A percentile compares a stretch with the other conserved stretches of the same genome.
Conservation (phyloP, 2,329 filamentous ascomycete species). For the Sclerotinia minor region DNA sequence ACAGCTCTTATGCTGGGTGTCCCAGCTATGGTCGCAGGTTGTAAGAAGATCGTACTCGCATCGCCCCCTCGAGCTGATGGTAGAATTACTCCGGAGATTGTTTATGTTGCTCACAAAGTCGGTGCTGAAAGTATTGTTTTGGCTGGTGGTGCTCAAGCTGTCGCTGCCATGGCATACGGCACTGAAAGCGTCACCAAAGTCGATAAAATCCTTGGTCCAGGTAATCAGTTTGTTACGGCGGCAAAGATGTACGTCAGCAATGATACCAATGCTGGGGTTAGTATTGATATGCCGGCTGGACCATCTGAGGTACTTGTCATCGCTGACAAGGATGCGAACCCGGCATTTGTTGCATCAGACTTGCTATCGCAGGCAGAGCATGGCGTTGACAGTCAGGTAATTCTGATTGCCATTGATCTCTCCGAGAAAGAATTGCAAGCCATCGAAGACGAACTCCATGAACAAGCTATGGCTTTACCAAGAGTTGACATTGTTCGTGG, state of each 20-base stretch:
- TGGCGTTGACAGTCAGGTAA: conserved; percentile 92
- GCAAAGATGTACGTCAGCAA: conserved; percentile 99
- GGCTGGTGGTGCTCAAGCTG: conserved; percentile 90
- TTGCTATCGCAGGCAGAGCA: conserved; percentile 95
- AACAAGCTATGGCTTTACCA: conserved; percentile 82
- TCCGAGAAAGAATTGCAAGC: conserved; percentile 69
- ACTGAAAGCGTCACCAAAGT: conserved; percentile 94
- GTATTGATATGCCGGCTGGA: conserved; percentile 98
- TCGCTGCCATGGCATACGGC: conserved; percentile 96
- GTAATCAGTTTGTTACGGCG: conserved; percentile 97
- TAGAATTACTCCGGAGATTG: conserved; percentile 91
- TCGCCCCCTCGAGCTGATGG: conserved; percentile 89
- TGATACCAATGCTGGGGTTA: conserved; percentile 90
- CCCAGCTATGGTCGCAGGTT: conserved; percentile 95
- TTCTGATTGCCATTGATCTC: conserved; percentile 83
- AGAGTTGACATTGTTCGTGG: conserved; percentile 91
- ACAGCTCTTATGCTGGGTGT: conserved; percentile 98
- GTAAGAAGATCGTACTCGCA: conserved; percentile 90
- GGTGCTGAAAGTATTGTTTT: conserved; percentile 95
- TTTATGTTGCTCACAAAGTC: conserved; percentile 95
- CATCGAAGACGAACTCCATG: conserved; percentile 89
- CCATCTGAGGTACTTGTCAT: conserved; percentile 97
- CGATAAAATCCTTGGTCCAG: conserved; percentile 96
- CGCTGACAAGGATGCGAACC: conserved; percentile 83
- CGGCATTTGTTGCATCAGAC: conserved; percentile 93